Conservation (phyloP, 1,284 basidiomycete genomes). For the Phenoliferia sp. region DNA sequence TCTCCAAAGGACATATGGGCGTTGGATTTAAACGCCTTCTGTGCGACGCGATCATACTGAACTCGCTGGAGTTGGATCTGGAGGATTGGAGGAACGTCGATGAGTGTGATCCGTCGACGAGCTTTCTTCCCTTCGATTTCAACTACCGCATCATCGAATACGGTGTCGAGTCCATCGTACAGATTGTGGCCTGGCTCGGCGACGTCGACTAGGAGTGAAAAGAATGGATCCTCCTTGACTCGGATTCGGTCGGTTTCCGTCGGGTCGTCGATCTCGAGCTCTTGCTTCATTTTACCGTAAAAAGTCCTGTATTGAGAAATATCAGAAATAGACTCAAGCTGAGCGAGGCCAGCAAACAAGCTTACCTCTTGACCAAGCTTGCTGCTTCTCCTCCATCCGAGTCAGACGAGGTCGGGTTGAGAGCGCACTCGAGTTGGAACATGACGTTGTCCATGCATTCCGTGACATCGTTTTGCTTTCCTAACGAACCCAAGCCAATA, state of each 20-base stretch:
- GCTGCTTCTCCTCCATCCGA: neutral
- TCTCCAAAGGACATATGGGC: slow-evolving; percentile 88
- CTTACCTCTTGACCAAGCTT: slow-evolving; percentile 16
- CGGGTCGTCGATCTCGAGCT: slow-evolving; percentile 15
- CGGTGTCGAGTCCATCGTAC: slow-evolving; percentile 87
- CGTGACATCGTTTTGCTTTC: slow-evolving; percentile 83
- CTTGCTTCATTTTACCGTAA: slow-evolving; percentile 23
- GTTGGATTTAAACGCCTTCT: slow-evolving; percentile 90
- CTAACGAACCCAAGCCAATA: no score
- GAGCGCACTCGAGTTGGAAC: slow-evolving; percentile 92
- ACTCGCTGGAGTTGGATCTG: slow-evolving; percentile 96
- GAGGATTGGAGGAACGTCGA: slow-evolving; percentile 80
- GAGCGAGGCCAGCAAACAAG: slow-evolving; percentile 15
- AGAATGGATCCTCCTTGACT: slow-evolving; percentile 72
- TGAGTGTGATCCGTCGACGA: slow-evolving; percentile 78
- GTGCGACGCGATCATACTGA: slow-evolving; percentile 87
- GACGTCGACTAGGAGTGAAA: slow-evolving; percentile 83
- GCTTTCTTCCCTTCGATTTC: slow-evolving; percentile 83
- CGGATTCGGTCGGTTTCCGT: slow-evolving; percentile 19
- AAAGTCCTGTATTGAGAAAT: slow-evolving; percentile 15
- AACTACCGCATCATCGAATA: slow-evolving; percentile 78
- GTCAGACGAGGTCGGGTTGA: slow-evolving; percentile 52
- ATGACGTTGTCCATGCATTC: slow-evolving; percentile 99
- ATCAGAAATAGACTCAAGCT: neutral
- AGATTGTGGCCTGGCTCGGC: slow-evolving; percentile 72